A percentile compares a stretch with the other conserved stretches of the same genome.
Conservation (phyloP, 73 alveolate genomes). For the Breviolum minutum region DNA sequence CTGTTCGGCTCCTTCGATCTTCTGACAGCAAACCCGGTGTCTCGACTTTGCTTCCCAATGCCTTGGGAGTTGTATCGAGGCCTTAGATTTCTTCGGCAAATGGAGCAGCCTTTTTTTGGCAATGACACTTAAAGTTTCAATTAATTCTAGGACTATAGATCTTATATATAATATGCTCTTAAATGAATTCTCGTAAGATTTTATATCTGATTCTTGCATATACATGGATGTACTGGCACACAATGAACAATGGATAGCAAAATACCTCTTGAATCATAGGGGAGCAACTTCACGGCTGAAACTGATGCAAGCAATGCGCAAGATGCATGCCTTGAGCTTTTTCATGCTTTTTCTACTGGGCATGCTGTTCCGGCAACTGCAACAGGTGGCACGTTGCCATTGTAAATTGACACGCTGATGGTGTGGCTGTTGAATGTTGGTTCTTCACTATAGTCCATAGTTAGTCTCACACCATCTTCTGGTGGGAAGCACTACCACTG, state of each 20-base stretch:
- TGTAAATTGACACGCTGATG: neutral
- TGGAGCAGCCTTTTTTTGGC: neutral
- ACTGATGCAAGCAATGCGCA: too few species aligned
- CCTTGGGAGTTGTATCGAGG: neutral
- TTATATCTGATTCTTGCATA: too few species aligned
- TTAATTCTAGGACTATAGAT: too few species aligned
- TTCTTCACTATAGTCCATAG: neutral
- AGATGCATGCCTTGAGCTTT: neutral
- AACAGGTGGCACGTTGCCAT: slow-evolving; percentile 1
- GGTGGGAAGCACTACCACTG: slow-evolving; percentile 51
- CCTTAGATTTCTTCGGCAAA: neutral
- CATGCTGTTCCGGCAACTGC: neutral
- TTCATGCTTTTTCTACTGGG: neutral
- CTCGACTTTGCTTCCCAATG: neutral
- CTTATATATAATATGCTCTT: too few species aligned
- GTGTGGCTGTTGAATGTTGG: neutral
- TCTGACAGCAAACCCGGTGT: slow-evolving; percentile 21
- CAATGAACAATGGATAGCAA: too few species aligned
- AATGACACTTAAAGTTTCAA: too few species aligned
- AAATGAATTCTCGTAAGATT: too few species aligned
- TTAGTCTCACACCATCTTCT: slow-evolving; percentile 53
- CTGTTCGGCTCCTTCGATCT: neutral
- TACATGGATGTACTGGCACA: too few species aligned
- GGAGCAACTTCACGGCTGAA: too few species aligned
- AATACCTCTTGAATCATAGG: too few species aligned